These are phyloP conservation scores for Vigna reflexopilosa DNA, from an alignment of 306 rosid genomes.

Conservation along the genomic window DNA sequence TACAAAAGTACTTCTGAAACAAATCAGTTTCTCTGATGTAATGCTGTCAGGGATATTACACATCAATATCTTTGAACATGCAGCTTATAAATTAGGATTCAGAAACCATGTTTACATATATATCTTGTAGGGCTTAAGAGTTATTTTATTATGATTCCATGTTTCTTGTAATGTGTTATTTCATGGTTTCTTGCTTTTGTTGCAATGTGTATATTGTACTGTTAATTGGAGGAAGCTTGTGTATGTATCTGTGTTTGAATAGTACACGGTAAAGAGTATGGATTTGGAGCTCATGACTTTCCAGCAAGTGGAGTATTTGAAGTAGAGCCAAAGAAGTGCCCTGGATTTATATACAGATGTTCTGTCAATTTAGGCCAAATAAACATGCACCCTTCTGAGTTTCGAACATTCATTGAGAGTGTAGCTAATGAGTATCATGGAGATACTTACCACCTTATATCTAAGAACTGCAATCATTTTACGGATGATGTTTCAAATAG, in stretches of 20 bases:
- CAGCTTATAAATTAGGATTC: no score
- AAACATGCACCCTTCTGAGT: constrained; percentile 62
- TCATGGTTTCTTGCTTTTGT: neutral
- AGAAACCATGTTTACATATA: no score
- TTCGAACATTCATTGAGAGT: constrained; percentile 67
- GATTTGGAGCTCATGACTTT: constrained; percentile 90
- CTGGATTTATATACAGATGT: constrained; percentile 75
- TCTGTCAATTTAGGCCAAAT: constrained; percentile 66
- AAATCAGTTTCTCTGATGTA: no score
- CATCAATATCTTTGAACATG: no score
- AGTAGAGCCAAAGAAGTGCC: constrained; percentile 89
- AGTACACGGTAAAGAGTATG: constrained; percentile 93
- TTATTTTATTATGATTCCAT: neutral
- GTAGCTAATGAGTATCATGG: constrained; percentile 85
- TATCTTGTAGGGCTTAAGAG: neutral
- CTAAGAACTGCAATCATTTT: constrained; percentile 95
- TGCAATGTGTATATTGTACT: neutral
- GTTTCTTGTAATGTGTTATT: neutral
- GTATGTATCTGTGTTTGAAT: constrained; percentile 7
- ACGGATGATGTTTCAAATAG: constrained; percentile 66
- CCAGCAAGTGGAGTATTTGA: constrained; percentile 95
- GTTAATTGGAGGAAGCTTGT: constrained; percentile 1
- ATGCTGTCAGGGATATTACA: no score
- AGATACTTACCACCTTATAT: constrained; percentile 88
- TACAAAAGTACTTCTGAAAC: no score